Base-by-base conservation (phyloP, 805 yeast species). In the Osmozyma mogii region DNA sequence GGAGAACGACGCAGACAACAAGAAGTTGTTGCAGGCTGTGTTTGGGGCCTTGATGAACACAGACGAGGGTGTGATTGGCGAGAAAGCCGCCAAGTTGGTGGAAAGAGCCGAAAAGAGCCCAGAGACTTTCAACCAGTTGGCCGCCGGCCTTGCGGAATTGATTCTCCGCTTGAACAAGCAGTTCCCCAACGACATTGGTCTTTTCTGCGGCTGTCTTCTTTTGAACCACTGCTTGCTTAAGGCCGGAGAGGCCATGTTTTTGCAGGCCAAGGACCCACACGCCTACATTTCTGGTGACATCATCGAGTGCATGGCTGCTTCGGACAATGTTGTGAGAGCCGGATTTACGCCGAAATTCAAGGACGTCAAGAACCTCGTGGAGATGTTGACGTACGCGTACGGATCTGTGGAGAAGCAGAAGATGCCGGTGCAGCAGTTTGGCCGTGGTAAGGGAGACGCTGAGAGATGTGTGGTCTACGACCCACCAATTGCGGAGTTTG, bases 281-380 rank as follows among this genome's bases (percentile, higher is more conserved):
- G 98, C 98, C 19, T 92, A 92, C 60, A 89, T 92, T 38, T 71
- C 80, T 32, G 99, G 99, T 43, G 97, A 92, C 57, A 92, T 92
- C 44, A 88, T 92, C 50, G 99, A 92, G 66, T 92, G 98, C 67
- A 92, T 92, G 99, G 98, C 98, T 24, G 96, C 98, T 6, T 80
- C 94, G 23, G 99, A 92, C 57, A 92, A 92, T 49, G 99, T 92
- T 34, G 96, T 92, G 28, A 76, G 99, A 57, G 95, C 96, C 4
- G 99, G 98, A 9, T 92, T 92, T 68, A 92, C 99, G n/a, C 98
- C 99, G 38, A 92, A 92, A 58, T 92, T 89, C 67, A 92, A 89
- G 62, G 99, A 92, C 57, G 97, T 92, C 37, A 60, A 77, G 35
- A 85, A 82, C 48, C 73, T 92, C 51, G 96, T 92, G 25, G 75